Evolutionary conservation across 75 land plant genomes (phyloP), one percentile per base, ranked within the genome.

Genomic region (Chamaecyparis obtusa): DNA sequence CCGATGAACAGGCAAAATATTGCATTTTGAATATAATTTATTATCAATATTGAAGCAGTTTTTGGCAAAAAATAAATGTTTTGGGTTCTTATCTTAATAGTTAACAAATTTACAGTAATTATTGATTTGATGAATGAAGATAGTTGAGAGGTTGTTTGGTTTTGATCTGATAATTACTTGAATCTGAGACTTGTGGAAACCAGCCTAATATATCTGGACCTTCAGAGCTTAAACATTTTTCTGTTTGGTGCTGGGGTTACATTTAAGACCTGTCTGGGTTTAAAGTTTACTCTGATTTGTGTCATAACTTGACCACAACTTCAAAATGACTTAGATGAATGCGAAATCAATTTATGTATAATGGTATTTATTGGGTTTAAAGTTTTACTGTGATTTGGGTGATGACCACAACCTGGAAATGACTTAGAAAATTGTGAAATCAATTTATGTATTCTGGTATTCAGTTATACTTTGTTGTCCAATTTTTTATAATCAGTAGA

Each of bases 1-100:
- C 94, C 16, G 90, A 94, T 84, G 96, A 94, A 72, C 94, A 93
- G 89, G 91, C 89, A 79, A n/a, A 35, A 33, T 51, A 69, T 87
- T 72, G 46, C 30, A 9, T n/a, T 80, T n/a, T 39, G 9, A 80
- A 80, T 80, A 44, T 2, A 0, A 77, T 35, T 37, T 76, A 3
- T 16, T 35, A 13, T 35, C 35, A 37, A 6, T 37, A 77, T 37
- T 77, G 43, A 77, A 37, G 80, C 80, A 77, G 0, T 19, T 39
- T 44, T 39, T 77, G 24, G 37, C 43, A 77, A 77, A 36, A 77
- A 37, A 21, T 3, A 8, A 39, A 19, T 75, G 78, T 17, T 77
- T 77, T 37, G 17, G 35, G 13, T 77, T 37, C 16, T 36, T 19
- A 77, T 36, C 41, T 77, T 35, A 37, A 36, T 19, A 19, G 16